Evolutionary conservation across 2,329 filamentous ascomycete genomes (phyloP), one percentile per base, ranked within the genome.

Genomic region (Reticulascus tulasneorum): DNA sequence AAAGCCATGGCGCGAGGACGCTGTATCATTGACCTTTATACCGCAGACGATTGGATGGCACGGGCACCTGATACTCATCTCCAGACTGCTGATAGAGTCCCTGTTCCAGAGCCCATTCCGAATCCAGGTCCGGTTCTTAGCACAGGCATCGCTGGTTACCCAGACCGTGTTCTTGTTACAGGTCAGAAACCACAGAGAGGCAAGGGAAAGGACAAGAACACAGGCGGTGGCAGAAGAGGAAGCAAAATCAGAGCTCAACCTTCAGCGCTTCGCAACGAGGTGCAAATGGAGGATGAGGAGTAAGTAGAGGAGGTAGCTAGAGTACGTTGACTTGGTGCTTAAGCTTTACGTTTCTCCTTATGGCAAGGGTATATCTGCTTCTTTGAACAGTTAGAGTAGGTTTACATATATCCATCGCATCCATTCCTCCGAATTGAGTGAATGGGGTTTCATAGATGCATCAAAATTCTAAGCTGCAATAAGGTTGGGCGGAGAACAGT

Each of bases 21-120:
- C 16, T 44, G 42, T 23, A 12, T 44, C 12, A 39, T 44, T n/a
- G 42, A 44, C 19, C 38, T 44, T 12, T 13, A 30, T 6, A 38
- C 42, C 24, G 13, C 15, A 23, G 38, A 21, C 9, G 26, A 25
- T 5, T 44, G 40, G 40, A 8, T 30, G 10, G 17, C 30, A n/a
- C 17, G 40, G 20, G 17, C 26, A 3, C 18, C 32, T 9, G 17
- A 16, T 15, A 16, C 21, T 8, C 13, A 23, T 18, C 21, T 9
- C 18, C 15, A 37, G 20, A n/a, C n/a, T n/a, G n/a, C n/a, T n/a
- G n/a, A n/a, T n/a, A n/a, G n/a, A n/a, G n/a, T n/a, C n/a, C n/a
- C n/a, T n/a, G n/a, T n/a, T n/a, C n/a, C n/a, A n/a, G n/a, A n/a
- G n/a, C n/a, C n/a, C n/a, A n/a, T n/a, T n/a, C n/a, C n/a, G n/a